phyloP scores from a whole-genome alignment of 78 protist species.

The Dictyostelium capitatum region DNA sequence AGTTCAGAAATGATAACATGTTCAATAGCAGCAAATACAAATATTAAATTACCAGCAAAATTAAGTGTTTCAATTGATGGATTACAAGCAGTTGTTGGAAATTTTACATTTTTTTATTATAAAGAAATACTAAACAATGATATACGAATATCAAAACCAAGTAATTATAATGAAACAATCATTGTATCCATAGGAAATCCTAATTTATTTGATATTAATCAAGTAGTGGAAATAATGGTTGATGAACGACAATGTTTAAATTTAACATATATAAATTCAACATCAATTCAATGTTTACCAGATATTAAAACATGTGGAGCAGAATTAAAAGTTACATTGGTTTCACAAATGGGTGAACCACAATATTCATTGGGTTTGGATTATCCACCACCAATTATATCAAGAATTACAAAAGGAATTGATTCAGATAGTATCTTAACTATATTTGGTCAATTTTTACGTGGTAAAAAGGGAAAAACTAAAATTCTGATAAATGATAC shows the following conservation, averaged over 20 bases:
- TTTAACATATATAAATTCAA: not conserved
- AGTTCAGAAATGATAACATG: not conserved
- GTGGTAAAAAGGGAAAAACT: not conserved
- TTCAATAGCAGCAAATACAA: not conserved
- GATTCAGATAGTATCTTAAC: not conserved
- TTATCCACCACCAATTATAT: slow-evolving; percentile 25
- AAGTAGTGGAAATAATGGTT: not conserved
- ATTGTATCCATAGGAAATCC: not conserved
- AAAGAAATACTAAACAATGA: not conserved
- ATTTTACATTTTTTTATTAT: not conserved
- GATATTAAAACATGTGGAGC: not conserved
- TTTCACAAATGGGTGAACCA: not conserved
- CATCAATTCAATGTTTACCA: not conserved
- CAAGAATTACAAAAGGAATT: not conserved
- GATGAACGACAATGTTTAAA: not conserved
- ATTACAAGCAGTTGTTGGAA: not conserved
- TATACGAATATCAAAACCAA: not conserved
- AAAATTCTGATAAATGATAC: not conserved
- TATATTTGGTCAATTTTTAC: not conserved
- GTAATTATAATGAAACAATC: not conserved
- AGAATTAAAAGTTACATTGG: not conserved
- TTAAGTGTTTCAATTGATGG: not conserved
- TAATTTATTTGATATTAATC: not conserved
- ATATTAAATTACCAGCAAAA: not conserved
- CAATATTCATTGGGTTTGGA: not conserved